Evolutionary conservation across 306 rosid genomes (phyloP), one percentile per base, ranked within the genome.

Genomic region (Malus orientalis): DNA sequence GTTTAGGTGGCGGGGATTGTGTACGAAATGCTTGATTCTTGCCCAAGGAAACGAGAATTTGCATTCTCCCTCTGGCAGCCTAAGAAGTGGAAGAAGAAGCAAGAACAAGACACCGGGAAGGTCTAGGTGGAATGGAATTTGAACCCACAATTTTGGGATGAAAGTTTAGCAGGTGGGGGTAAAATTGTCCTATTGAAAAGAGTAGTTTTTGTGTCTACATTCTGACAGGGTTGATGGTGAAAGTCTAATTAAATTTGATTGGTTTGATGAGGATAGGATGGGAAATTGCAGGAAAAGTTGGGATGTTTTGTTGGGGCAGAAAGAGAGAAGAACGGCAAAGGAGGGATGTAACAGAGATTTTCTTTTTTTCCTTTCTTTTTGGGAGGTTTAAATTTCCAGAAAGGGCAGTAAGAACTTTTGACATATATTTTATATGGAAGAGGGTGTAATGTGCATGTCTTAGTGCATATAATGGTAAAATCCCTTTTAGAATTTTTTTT

Each of bases 121-220:
- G 18, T 69, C 70, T 49, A 7, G 67, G 69, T 73, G 78, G 85
- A 79, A 62, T 15, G 27, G 62, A 57, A 4, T n/a, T 81, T 11
- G 85, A 82, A 80, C 79, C 89, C 85, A 81, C 87, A 74, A 83
- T 84, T 90, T 92, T 92, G 90, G 91, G 84, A 72, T 9, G 70
- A 76, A 38, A 49, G 75, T 75, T 49, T 76, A 72, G 71, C 78
- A 67, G 55, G 55, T 49, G 83, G 71, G 76, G 79, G 55, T 49
- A 42, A 61, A 19, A 61, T 44, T 18, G 80, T 74, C 78, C 71
- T 40, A 40, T 54, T 62, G 74, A 71, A 60, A 33, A 73, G 49
- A 30, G 64, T 22, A 27, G 84, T 64, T 64, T 49, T 73, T 45
- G 76, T 88, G 93, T 90, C 81, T 81, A 90, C 86, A 88, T 65